phyloP scores from a whole-genome alignment of 352 stramenopile species.

The Elongisporangium anandrum region DNA sequence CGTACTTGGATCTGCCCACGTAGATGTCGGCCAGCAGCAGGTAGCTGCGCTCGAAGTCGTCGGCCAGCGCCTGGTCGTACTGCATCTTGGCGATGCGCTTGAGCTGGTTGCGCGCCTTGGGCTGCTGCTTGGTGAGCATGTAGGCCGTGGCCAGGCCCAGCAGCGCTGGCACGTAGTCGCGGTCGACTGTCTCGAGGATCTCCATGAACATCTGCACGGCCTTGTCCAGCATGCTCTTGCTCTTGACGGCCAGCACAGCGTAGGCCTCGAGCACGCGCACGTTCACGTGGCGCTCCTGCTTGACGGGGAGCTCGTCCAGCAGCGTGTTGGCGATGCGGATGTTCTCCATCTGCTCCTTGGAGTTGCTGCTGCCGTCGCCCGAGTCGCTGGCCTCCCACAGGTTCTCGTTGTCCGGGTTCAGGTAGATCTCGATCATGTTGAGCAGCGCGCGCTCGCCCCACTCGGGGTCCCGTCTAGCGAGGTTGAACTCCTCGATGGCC shows the following conservation, averaged over 20 bases:
- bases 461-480: constrained; percentile 80
- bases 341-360: constrained; percentile 81
- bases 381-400: constrained; percentile 72
- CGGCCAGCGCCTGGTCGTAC: constrained; percentile 81
- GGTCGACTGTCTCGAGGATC: constrained; percentile 81
- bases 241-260: constrained; percentile 70
- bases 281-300: constrained; percentile 46
- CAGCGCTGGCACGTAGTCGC: constrained; percentile 89
- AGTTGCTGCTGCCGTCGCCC: constrained; percentile 26
- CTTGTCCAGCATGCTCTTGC: constrained; percentile 83
- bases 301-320: constrained; percentile 76
- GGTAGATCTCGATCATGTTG: constrained; percentile 93
- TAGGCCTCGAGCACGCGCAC: constrained; percentile 88
- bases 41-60: constrained; percentile 94
- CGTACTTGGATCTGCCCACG: constrained; percentile 89
- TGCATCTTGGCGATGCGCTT: constrained; percentile 94
- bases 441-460: constrained; percentile 87
- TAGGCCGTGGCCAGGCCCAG: constrained; percentile 88
- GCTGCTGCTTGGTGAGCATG: constrained; percentile 91
- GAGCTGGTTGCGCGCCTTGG: constrained; percentile 92
- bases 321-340: constrained; percentile 86
- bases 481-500: constrained; percentile 90
- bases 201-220: constrained; percentile 89
- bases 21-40: constrained; percentile 93
- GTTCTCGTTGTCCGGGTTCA: constrained; percentile 92